phyloP scores from a whole-genome alignment of 2,329 filamentous ascomycete species.

The Diaporthe citrichinensis region DNA sequence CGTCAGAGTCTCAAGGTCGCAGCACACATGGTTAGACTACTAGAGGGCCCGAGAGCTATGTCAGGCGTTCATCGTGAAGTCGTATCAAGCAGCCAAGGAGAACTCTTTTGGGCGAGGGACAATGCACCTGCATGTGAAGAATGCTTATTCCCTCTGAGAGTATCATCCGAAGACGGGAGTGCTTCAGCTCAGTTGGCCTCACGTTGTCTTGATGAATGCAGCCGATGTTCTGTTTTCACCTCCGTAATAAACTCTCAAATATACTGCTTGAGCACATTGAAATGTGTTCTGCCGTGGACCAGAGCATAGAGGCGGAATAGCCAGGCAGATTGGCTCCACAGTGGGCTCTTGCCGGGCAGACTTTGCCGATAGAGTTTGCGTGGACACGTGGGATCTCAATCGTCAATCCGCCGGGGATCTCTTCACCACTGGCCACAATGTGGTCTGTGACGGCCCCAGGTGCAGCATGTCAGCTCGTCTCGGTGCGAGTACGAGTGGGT shows the following conservation, averaged over 20 bases:
- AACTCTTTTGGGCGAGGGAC: constrained; percentile 5
- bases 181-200: neutral
- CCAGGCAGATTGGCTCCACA: neutral
- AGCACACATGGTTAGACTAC: neutral
- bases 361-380: constrained; percentile 29
- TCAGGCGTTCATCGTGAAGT: constrained; percentile 19
- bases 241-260: neutral
- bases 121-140: constrained; percentile 24
- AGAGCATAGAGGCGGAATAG: neutral
- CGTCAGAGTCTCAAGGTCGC: constrained; percentile 9
- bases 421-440: constrained; percentile 26
- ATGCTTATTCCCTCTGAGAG: constrained; percentile 15
- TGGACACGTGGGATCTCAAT: constrained; percentile 32
- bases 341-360: constrained; percentile 18
- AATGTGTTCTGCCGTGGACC: neutral
- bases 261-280: neutral
- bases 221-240: neutral
- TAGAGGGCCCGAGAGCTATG: neutral
- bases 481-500: constrained; percentile 9
- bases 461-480: neutral
- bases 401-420: constrained; percentile 16
- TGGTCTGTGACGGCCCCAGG: constrained; percentile 28
- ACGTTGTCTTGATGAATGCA: neutral
- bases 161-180: constrained; percentile 10
- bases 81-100: constrained; percentile 1